These are phyloP conservation scores for Penicillium sp. DNA, from an alignment of 2,329 filamentous ascomycete species.

Conservation along the genomic window DNA sequence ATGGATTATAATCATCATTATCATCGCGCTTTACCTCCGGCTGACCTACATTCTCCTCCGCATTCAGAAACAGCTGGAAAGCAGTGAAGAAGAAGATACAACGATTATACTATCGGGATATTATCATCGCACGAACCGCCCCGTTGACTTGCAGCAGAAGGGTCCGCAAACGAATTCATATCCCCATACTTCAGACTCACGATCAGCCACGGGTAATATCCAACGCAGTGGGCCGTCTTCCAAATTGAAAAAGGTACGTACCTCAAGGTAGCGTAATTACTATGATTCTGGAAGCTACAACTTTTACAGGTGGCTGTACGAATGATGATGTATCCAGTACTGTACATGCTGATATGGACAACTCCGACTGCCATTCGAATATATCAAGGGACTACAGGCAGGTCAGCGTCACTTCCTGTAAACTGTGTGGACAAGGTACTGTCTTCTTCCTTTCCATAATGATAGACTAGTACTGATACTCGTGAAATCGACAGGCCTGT, in stretches of 20 bases:
- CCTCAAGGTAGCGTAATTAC: background rate
- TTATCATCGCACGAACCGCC: background rate
- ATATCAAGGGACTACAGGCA: constrained; percentile 2
- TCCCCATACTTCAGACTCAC: background rate
- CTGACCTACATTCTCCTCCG: constrained; percentile 6
- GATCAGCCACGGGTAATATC: background rate
- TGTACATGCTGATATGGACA: constrained; percentile 8
- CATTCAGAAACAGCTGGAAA: constrained; percentile 2
- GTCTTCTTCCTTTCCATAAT: background rate
- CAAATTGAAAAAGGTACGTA: constrained; percentile 6
- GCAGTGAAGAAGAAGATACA: constrained; percentile 5
- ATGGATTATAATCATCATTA: constrained; percentile 5
- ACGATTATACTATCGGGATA: constrained; percentile 2
- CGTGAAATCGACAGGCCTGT: background rate
- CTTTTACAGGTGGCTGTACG: background rate
- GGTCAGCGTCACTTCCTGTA: background rate
- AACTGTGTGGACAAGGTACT: constrained; percentile 7
- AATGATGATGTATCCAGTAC: constrained; percentile 10
- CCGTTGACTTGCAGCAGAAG: background rate
- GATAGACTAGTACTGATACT: background rate
- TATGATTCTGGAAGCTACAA: background rate
- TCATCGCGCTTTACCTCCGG: constrained; percentile 7
- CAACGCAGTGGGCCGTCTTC: constrained; percentile 1
- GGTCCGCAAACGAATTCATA: background rate
- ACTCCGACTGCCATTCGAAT: constrained; percentile 6